A percentile compares a stretch with the other conserved stretches of the same genome.
phyloP scores from a whole-genome alignment of 2,329 filamentous ascomycete genomes.

The Sphaerostilbella broomeana region DNA sequence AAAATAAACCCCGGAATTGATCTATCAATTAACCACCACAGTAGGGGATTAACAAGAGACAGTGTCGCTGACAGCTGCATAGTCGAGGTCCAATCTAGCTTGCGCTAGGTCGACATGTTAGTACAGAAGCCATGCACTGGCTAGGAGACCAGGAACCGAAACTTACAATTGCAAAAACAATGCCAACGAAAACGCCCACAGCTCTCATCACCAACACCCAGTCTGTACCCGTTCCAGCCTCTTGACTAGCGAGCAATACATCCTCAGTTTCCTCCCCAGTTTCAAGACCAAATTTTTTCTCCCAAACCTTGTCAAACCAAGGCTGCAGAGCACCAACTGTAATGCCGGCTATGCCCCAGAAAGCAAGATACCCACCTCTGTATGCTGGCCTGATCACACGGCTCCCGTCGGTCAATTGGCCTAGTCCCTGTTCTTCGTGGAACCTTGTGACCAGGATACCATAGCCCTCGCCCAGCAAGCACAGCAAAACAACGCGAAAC shows the following conservation, averaged over 20 bases:
- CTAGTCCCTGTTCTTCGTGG: constrained; percentile 60
- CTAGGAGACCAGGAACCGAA: not conserved
- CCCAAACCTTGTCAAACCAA: constrained; percentile 74
- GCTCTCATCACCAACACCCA: constrained; percentile 63
- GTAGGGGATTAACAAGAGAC: constrained; percentile 80
- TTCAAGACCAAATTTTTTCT: constrained; percentile 40
- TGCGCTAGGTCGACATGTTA: constrained; percentile 52
- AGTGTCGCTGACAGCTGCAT: constrained; percentile 89
- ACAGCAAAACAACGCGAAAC: constrained; percentile 59
- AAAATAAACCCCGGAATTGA: constrained; percentile 78
- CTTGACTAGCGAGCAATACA: constrained; percentile 20
- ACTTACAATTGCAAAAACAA: constrained; percentile 69
- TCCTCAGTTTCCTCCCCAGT: constrained; percentile 26
- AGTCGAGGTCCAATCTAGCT: constrained; percentile 87
- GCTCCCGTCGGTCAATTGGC: constrained; percentile 46
- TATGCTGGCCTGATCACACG: constrained; percentile 34
- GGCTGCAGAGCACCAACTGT: constrained; percentile 73
- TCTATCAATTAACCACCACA: constrained; percentile 96
- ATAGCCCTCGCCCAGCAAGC: constrained; percentile 74
- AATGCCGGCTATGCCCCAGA: constrained; percentile 79
- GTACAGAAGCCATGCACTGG: not conserved
- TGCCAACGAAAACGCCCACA: constrained; percentile 55
- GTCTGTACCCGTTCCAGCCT: constrained; percentile 47
- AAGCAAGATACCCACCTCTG: constrained; percentile 62
- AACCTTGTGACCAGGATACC: constrained; percentile 75